phyloP scores from a whole-genome alignment of 192 early-diverging fungal genomes.

The Rhizoclosmatium sp. region DNA sequence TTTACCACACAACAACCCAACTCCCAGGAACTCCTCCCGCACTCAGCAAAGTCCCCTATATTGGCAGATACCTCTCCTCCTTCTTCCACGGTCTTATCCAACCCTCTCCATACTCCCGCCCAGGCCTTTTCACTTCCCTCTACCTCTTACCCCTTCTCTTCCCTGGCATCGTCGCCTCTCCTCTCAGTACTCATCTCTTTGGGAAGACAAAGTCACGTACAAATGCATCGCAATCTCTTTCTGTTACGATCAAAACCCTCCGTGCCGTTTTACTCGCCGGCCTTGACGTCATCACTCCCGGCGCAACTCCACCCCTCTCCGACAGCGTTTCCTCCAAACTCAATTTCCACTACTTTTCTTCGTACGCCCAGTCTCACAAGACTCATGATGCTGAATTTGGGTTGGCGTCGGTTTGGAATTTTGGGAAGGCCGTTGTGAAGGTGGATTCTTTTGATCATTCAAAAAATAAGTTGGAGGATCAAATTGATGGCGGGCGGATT shows the following conservation, averaged over 20 bases:
- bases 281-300: constrained; percentile 29
- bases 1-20: constrained; percentile 23
- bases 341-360: constrained; percentile 5
- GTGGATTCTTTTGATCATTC: background rate
- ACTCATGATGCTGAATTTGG: constrained; percentile 38
- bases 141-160: constrained; percentile 14
- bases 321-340: background rate
- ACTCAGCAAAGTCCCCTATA: constrained; percentile 8
- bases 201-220: constrained; percentile 5
- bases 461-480: background rate
- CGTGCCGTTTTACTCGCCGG: constrained; percentile 29
- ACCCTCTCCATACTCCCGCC: constrained; percentile 8
- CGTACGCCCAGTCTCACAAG: background rate
- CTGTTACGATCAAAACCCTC: constrained; percentile 25
- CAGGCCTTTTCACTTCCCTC: constrained; percentile 15
- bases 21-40: constrained; percentile 4
- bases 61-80: constrained; percentile 28
- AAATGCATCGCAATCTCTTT: constrained; percentile 18
- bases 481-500: background rate
- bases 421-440: constrained; percentile 19
- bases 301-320: background rate
- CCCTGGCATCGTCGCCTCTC: constrained; percentile 13
- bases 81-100: constrained; percentile 18
- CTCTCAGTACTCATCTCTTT: constrained; percentile 23
- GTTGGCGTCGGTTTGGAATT: constrained; percentile 22